Evolutionary conservation across 2,329 filamentous ascomycete species (phyloP).

Genomic region (Colletotrichum sansevieriae): DNA sequence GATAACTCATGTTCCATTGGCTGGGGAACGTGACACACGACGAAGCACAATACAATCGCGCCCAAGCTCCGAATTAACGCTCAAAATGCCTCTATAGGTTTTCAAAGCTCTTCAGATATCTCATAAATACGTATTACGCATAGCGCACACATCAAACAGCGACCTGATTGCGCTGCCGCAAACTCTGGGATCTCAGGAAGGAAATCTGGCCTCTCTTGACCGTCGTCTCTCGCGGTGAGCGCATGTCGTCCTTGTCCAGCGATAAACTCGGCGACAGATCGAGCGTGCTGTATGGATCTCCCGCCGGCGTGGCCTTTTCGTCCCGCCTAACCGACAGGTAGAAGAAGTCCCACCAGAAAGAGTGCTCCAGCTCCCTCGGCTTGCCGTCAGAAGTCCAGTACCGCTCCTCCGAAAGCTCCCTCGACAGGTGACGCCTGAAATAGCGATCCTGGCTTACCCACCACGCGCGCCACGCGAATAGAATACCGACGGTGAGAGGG

Average conservation of each 20-base stretch:
- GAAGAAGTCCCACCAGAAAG: slow-evolving; percentile 60
- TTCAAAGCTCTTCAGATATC: too few species aligned
- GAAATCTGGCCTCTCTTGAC: slow-evolving; percentile 35
- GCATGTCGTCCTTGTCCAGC: slow-evolving; percentile 34
- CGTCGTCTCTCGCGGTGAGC: slow-evolving; percentile 35
- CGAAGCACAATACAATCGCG: too few species aligned
- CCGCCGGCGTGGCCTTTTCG: slow-evolving; percentile 43
- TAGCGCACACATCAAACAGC: slow-evolving; percentile 16
- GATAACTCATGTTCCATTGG: too few species aligned
- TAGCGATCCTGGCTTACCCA: slow-evolving; percentile 62
- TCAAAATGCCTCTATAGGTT: too few species aligned
- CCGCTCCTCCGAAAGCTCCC: slow-evolving; percentile 61
- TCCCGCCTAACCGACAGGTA: slow-evolving; percentile 53
- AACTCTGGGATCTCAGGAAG: slow-evolving; percentile 33
- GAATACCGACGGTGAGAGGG: slow-evolving; percentile 58
- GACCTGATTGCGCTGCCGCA: slow-evolving; percentile 34
- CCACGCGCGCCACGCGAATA: slow-evolving; percentile 59
- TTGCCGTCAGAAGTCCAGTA: slow-evolving; percentile 61
- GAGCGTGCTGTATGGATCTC: slow-evolving; percentile 25
- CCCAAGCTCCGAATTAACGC: too few species aligned
- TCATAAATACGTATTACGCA: background rate
- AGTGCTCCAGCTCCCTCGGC: slow-evolving; percentile 57
- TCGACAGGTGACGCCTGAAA: slow-evolving; percentile 59
- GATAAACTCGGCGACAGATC: slow-evolving; percentile 32
- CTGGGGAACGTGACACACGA: too few species aligned